Conservation (phyloP, 2,329 filamentous ascomycete species). For the Verticillium albo-atrum region DNA sequence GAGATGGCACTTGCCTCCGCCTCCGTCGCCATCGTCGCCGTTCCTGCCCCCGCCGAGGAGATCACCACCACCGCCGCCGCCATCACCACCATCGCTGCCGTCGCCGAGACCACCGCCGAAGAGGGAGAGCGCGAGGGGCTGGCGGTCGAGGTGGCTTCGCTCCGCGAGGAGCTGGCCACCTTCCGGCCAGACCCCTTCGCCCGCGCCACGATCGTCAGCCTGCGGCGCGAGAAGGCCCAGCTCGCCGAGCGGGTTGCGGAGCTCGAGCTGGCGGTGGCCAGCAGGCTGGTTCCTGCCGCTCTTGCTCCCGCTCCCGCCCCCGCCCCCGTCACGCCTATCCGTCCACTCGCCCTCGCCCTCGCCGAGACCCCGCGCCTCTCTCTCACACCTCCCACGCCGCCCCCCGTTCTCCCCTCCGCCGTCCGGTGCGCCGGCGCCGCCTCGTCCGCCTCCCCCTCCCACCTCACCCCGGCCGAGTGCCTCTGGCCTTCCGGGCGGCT, state of each 20-base stretch:
- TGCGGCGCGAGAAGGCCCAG: neutral
- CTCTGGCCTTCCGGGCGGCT: no score
- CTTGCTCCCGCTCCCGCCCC: neutral
- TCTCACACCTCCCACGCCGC: neutral
- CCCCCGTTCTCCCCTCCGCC: no score
- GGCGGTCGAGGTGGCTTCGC: neutral
- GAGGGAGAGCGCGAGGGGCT: neutral
- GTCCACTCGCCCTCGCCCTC: no score
- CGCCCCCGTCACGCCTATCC: neutral
- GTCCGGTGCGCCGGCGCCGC: neutral
- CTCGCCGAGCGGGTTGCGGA: neutral
- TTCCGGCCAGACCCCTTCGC: neutral
- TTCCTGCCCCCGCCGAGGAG: neutral
- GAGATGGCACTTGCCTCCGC: neutral
- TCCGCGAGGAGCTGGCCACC: neutral
- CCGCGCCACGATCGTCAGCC: neutral
- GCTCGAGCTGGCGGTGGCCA: neutral
- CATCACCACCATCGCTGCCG: neutral
- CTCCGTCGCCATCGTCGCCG: neutral
- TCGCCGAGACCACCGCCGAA: neutral
- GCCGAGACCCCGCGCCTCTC: neutral
- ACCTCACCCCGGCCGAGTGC: no score
- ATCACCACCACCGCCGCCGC: no score
- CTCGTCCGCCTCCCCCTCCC: no score
- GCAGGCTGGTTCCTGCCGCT: no score